phyloP scores from a whole-genome alignment of 306 rosid genomes.

The Acacia confusa region DNA sequence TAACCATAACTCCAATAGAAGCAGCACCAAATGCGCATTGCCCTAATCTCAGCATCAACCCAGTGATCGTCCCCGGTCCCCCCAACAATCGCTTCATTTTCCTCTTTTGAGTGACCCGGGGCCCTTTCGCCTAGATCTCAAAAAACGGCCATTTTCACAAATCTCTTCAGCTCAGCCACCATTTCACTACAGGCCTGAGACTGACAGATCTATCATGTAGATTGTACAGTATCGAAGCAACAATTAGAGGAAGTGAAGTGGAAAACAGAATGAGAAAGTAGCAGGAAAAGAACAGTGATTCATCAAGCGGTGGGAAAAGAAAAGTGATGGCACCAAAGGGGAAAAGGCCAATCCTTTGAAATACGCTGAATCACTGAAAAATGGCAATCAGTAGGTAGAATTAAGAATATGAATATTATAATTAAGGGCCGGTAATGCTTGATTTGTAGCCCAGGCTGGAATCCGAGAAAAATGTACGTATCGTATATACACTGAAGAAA shows the following conservation, averaged over 20 bases:
- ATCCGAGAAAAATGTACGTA: background rate
- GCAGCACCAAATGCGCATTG: conserved; percentile 77
- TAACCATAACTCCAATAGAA: conserved; percentile 77
- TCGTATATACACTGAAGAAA: background rate
- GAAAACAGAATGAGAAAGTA: background rate
- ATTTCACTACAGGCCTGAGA: background rate
- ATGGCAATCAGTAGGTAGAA: background rate
- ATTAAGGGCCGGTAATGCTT: background rate
- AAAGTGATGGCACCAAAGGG: background rate
- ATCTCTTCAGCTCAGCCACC: conserved; percentile 3
- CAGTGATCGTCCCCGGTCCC: conserved; percentile 79
- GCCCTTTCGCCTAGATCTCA: conserved; percentile 47
- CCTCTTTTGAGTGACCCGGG: conserved; percentile 11
- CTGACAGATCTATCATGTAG: background rate
- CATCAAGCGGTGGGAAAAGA: background rate
- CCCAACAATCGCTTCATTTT: conserved; percentile 71
- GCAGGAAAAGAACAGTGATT: background rate
- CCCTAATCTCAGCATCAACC: conserved; percentile 66
- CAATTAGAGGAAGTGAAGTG: background rate
- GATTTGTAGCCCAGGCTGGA: background rate
- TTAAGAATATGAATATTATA: too few relatives aligned
- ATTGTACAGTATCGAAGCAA: background rate
- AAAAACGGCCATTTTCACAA: conserved; percentile 22
- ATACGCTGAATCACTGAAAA: background rate
- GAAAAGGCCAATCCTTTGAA: background rate